Evolutionary conservation across 2,329 filamentous ascomycete species (phyloP).

Genomic region (Penicillium glabrum): DNA sequence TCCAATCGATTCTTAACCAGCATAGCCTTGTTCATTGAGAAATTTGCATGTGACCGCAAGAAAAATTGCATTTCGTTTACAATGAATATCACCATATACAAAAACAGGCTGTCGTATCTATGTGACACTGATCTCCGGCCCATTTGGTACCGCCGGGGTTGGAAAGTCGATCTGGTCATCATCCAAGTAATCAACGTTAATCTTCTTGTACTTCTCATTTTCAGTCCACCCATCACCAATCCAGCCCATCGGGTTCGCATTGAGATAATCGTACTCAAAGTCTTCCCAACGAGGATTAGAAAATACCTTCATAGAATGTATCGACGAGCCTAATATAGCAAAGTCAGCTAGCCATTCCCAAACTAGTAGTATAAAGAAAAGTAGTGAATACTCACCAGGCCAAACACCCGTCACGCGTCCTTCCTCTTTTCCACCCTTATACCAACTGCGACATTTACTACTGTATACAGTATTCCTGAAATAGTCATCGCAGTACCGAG

Average conservation of each 20-base stretch:
- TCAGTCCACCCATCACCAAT: slow-evolving; percentile 37
- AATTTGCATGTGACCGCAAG: background rate
- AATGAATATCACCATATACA: too few relatives aligned
- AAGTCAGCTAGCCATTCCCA: background rate
- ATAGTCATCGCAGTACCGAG: slow-evolving; percentile 34
- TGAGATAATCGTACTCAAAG: slow-evolving; percentile 38
- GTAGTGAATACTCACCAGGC: slow-evolving; percentile 28
- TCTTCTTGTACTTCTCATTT: slow-evolving; percentile 30
- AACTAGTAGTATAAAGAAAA: background rate
- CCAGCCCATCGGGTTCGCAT: slow-evolving; percentile 32
- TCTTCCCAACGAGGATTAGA: slow-evolving; percentile 41
- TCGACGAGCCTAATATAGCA: slow-evolving; percentile 28
- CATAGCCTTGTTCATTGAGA: background rate
- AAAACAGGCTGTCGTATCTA: too few relatives aligned
- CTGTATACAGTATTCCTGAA: slow-evolving; percentile 36
- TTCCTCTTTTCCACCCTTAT: slow-evolving; percentile 34
- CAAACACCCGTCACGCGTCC: slow-evolving; percentile 35
- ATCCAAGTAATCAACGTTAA: slow-evolving; percentile 37
- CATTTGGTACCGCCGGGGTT: background rate
- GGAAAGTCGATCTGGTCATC: slow-evolving; percentile 39
- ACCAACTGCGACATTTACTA: slow-evolving; percentile 40
- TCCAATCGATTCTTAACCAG: too few relatives aligned
- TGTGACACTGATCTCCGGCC: background rate
- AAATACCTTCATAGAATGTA: slow-evolving; percentile 38
- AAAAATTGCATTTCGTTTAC: too few relatives aligned